Conservation (phyloP, 805 yeast genomes). For the Kluyveromyces nonfermentans region DNA sequence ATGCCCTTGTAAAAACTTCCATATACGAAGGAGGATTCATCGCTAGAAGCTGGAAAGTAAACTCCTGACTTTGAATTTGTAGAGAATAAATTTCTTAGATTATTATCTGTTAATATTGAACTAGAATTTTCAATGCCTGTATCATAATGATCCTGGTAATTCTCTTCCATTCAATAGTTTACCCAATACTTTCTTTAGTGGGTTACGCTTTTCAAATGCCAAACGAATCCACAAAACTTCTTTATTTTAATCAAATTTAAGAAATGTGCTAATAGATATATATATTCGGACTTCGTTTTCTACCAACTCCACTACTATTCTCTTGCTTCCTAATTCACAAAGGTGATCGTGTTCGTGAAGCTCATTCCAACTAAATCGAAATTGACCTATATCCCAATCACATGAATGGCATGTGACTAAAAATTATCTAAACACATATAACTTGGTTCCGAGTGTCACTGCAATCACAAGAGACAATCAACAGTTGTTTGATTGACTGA, state of each 20-base stretch:
- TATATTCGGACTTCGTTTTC: not conserved
- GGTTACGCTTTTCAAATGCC: not conserved
- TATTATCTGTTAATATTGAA: not conserved
- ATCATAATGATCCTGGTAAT: too few species aligned
- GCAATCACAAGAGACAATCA: too few species aligned
- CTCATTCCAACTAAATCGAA: not conserved
- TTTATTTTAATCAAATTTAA: too few species aligned
- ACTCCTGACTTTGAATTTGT: not conserved
- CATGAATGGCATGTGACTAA: not conserved
- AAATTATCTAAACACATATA: too few species aligned
- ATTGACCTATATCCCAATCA: not conserved
- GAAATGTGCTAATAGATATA: not conserved
- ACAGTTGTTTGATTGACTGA: too few species aligned
- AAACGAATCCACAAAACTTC: not conserved
- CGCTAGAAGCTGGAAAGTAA: not conserved
- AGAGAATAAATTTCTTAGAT: not conserved
- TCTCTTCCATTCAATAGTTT: not conserved
- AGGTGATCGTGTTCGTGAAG: not conserved
- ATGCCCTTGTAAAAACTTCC: constrained; percentile 1
- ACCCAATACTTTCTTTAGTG: not conserved
- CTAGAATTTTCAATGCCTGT: not conserved
- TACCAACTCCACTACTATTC: not conserved
- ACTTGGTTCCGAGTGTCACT: too few species aligned
- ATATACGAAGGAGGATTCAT: constrained; percentile 1
- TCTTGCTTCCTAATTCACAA: not conserved